These are phyloP conservation scores for Hsuehochloa calcarea DNA, from an alignment of 176 grass and related monocot species.

Conservation along the genomic window DNA sequence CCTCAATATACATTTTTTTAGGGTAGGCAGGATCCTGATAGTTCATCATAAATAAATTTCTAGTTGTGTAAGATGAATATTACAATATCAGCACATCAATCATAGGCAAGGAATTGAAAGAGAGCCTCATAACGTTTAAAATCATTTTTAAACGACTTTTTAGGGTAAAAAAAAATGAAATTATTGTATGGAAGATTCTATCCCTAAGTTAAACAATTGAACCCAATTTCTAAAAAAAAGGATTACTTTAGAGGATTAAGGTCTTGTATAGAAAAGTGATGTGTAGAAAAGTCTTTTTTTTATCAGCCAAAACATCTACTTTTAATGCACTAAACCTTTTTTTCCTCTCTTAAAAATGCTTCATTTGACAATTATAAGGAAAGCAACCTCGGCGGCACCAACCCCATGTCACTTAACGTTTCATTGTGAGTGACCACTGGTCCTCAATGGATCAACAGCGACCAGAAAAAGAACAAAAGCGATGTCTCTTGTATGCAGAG, in stretches of 20 bases:
- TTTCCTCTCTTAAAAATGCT: not conserved
- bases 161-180: not conserved
- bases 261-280: not conserved
- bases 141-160: not conserved
- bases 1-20: not conserved
- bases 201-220: not conserved
- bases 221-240: not conserved
- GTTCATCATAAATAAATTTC: not conserved
- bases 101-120: not conserved
- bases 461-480: not conserved
- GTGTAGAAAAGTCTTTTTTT: not conserved
- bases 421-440: not conserved
- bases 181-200: not conserved
- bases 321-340: not conserved
- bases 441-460: not conserved
- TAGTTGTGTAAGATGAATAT: not conserved
- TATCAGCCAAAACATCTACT: not conserved
- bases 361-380: conserved; percentile 11
- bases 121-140: not conserved
- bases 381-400: conserved; percentile 13
- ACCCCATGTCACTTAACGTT: not conserved
- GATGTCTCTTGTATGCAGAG: not conserved
- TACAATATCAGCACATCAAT: not conserved
- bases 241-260: not conserved
- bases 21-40: not conserved